A percentile compares a stretch with the other conserved stretches of the same genome.
Conservation (phyloP, 2,329 filamentous ascomycete species). For the Emericellopsis atlantica region DNA sequence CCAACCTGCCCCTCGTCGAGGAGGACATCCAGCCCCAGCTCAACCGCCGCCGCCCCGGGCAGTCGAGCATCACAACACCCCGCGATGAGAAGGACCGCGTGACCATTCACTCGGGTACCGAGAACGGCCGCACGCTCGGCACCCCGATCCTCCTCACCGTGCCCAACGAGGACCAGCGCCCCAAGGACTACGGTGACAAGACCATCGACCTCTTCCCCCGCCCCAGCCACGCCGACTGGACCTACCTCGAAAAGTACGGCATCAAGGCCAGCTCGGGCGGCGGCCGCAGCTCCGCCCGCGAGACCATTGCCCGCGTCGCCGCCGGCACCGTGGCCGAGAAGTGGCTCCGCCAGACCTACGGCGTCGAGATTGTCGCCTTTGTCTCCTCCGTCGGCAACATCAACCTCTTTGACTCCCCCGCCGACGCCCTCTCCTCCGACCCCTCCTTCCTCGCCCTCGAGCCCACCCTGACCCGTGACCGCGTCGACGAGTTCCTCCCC, state of each 20-base stretch:
- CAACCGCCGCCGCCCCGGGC: constrained; percentile 78
- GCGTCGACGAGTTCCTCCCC: constrained; percentile 74
- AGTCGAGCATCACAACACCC: constrained; percentile 81
- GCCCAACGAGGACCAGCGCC: constrained; percentile 84
- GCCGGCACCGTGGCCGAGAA: constrained; percentile 90
- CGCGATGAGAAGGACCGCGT: constrained; percentile 87
- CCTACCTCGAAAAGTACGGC: constrained; percentile 94
- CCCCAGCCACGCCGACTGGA: constrained; percentile 91
- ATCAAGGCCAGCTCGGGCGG: constrained; percentile 85
- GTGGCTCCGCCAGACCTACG: constrained; percentile 68
- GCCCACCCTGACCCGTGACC: constrained; percentile 56
- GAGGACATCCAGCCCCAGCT: constrained; percentile 89
- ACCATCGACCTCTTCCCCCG: constrained; percentile 90
- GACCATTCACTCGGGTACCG: constrained; percentile 84
- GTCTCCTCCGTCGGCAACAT: constrained; percentile 67
- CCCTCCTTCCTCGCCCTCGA: constrained; percentile 68
- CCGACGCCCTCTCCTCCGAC: constrained; percentile 50
- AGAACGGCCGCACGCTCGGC: constrained; percentile 79
- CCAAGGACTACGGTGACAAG: constrained; percentile 77
- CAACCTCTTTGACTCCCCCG: constrained; percentile 16
- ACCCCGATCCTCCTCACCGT: constrained; percentile 84
- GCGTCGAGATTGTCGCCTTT: constrained; percentile 85
- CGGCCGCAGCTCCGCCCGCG: constrained; percentile 80
- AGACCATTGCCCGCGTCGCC: constrained; percentile 88
- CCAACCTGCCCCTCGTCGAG: constrained; percentile 75